Base-by-base conservation (phyloP, 768 basidiomycete species). In the Suillus discolor region DNA sequence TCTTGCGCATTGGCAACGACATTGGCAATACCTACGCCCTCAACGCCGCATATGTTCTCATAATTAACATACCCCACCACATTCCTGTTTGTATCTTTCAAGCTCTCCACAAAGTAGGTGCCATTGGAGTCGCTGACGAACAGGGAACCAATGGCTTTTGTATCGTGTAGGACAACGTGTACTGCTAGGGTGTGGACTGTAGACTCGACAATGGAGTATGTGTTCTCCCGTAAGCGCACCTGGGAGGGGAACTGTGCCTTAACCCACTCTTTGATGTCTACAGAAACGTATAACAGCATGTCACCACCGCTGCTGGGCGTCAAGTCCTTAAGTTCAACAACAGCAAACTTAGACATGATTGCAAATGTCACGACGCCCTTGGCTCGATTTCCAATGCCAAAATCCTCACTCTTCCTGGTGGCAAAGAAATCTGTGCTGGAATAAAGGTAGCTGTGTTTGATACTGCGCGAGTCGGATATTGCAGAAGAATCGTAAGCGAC, bases 101-200 rank as follows among this genome's bases (percentile, higher is more conserved):
- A 82, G 70, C 92, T 91, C 77, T 96, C 86, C 12, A 95, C 91
- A 75, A 98, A 99, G 78, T 88, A 96, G 16, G 96, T 97, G 6
- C 97, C 97, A 70, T 98, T 96, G 47, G 92, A 94, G 77, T 98
- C 97, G 79, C 90, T 93, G 63, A 97, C 91, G 81, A 98, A 99
- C 20, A 99, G 80, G 28, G 28, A 31, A 31, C 28, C 28, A 31
- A 31, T 4, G 2, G 96, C 97, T 62, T 79, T 79, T 59, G 79
- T 76, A 67, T 89, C 85, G 64, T 89, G 87, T 9, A 93, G 83
- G 62, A 97, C 86, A 54, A 99, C 96, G 73, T 99, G 97, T 45
- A 99, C 93, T 4, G 91, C 94, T 34, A 99, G 84, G 7, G 96
- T 97, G 74, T 98, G 95, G 0, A 90, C 89, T 6, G 94, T 96